Conservation (phyloP, 2,329 filamentous ascomycete genomes). For the Huntiella abstrusa region DNA sequence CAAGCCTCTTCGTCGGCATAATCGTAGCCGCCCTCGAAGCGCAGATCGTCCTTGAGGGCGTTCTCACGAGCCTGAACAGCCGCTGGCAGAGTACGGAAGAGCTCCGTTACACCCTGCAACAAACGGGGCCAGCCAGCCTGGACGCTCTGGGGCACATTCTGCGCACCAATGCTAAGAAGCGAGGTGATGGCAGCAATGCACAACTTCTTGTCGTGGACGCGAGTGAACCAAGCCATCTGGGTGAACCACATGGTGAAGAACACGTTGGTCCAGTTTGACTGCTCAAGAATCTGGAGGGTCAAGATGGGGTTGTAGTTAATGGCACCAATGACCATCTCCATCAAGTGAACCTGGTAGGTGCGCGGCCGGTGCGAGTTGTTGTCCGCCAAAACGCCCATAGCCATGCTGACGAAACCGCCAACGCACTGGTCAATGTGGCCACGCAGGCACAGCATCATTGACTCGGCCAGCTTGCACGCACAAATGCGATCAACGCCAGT, state of each 20-base stretch:
- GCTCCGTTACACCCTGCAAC: constrained; percentile 66
- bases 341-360: constrained; percentile 84
- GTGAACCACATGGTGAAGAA: constrained; percentile 99
- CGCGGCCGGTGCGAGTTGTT: constrained; percentile 70
- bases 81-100: constrained; percentile 79
- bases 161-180: constrained; percentile 58
- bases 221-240: constrained; percentile 78
- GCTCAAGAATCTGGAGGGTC: constrained; percentile 71
- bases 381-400: constrained; percentile 62
- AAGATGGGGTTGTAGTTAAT: constrained; percentile 92
- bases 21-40: constrained; percentile 42
- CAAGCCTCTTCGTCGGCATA: constrained; percentile 63
- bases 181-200: constrained; percentile 86
- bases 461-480: constrained; percentile 91
- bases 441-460: constrained; percentile 87
- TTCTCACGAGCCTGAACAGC: constrained; percentile 87
- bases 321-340: constrained; percentile 97
- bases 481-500: constrained; percentile 89
- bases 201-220: constrained; percentile 97
- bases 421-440: constrained; percentile 78
- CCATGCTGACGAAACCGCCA: constrained; percentile 71
- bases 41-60: constrained; percentile 73
- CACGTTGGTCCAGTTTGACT: constrained; percentile 88
- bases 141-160: constrained; percentile 78
- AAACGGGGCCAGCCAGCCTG: constrained; percentile 89